Conservation (phyloP, 345 rosid species). For the Pistacia integerrima region DNA sequence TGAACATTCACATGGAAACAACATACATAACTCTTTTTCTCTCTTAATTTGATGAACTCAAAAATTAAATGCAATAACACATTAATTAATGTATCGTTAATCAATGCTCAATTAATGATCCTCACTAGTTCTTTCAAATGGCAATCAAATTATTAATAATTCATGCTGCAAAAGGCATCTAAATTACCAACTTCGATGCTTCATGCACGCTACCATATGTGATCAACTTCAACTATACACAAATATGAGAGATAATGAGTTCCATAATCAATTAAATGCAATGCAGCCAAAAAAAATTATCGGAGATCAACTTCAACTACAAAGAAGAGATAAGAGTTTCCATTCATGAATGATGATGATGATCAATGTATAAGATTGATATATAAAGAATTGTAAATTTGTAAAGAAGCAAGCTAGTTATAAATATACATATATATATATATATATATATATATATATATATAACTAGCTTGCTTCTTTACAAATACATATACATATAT, state of each 20-base stretch:
- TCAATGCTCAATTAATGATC: conserved; percentile 14
- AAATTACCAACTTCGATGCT: conserved; percentile 13
- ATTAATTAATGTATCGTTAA: conserved; percentile 12
- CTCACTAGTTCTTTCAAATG: background rate
- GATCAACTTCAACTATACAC: background rate
- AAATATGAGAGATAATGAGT: too few species aligned
- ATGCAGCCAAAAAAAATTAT: too few species aligned
- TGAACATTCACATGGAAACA: conserved; percentile 60
- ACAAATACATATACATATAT: too few species aligned
- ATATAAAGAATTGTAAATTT: too few species aligned
- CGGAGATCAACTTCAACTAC: background rate
- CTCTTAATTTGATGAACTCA: conserved; percentile 6
- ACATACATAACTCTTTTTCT: conserved; percentile 1
- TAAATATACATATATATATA: too few species aligned
- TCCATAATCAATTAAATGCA: too few species aligned
- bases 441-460: too few species aligned
- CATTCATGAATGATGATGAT: too few species aligned
- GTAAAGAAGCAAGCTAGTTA: background rate
- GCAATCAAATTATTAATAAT: conserved; percentile 7
- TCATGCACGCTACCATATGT: conserved; percentile 8
- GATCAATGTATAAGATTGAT: too few species aligned
- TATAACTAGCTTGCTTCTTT: too few species aligned
- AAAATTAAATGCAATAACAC: background rate
- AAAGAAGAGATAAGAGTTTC: too few species aligned
- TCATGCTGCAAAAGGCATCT: conserved; percentile 2